Conservation (phyloP, 305 asterid genomes). For the Petunia hybrid region DNA sequence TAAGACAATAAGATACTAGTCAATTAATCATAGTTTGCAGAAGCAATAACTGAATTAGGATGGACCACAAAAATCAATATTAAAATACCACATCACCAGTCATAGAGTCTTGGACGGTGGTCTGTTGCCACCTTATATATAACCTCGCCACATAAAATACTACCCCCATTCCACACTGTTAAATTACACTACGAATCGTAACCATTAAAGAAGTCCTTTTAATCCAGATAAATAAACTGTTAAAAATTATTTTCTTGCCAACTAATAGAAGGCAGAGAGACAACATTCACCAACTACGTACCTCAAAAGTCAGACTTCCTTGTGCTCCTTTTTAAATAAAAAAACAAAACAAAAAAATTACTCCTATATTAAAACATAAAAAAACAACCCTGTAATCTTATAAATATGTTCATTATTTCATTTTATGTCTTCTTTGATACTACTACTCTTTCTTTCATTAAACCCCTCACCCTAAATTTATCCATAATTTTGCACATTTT, state of each 20-base stretch:
- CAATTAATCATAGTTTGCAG: neutral
- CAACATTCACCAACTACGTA: constrained; percentile 51
- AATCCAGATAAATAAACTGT: neutral
- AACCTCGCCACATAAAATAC: neutral
- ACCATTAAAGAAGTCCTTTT: neutral
- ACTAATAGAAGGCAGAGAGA: constrained; percentile 38
- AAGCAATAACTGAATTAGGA: neutral
- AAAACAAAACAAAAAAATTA: neutral
- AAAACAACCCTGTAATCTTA: constrained; percentile 23
- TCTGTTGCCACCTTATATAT: constrained; percentile 15
- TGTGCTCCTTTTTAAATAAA: constrained; percentile 39
- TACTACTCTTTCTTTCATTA: constrained; percentile 51
- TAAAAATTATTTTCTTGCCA: constrained; percentile 42
- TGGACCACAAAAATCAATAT: constrained; percentile 36
- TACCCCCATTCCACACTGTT: constrained; percentile 28
- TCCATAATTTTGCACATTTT: constrained; percentile 32
- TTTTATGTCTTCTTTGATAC: constrained; percentile 33
- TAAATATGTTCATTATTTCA: constrained; percentile 38
- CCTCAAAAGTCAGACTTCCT: constrained; percentile 30
- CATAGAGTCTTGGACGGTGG: constrained; percentile 43
- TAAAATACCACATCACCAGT: constrained; percentile 28
- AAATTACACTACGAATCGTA: neutral
- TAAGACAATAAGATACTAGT: neutral
- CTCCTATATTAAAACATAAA: neutral
- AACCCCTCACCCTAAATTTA: constrained; percentile 35